Conservation (phyloP, 2,329 filamentous ascomycete genomes). For the Aspergillus ochraceoroseus region DNA sequence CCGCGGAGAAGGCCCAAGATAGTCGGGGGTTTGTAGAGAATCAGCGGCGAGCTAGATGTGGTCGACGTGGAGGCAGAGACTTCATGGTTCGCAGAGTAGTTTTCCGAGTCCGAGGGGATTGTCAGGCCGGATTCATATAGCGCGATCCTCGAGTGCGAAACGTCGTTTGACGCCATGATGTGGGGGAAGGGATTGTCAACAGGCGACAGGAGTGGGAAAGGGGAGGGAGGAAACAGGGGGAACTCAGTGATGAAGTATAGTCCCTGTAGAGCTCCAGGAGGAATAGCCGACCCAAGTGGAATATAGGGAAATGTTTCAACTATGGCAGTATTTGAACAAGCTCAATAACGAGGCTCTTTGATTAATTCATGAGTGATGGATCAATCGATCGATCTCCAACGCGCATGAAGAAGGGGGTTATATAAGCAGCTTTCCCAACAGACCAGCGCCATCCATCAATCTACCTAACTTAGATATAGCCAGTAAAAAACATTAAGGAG, state of each 20-base stretch:
- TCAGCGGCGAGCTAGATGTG: slow-evolving; percentile 37
- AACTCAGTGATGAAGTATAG: neutral
- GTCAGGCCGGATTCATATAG: slow-evolving; percentile 44
- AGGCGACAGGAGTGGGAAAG: slow-evolving; percentile 1
- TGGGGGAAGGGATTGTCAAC: slow-evolving; percentile 4
- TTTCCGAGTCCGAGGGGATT: slow-evolving; percentile 47
- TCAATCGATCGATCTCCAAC: slow-evolving; percentile 6
- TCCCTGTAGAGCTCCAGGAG: no score
- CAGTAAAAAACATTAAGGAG: no score
- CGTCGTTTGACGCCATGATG: slow-evolving; percentile 34
- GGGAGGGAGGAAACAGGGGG: neutral
- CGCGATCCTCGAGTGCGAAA: slow-evolving; percentile 31
- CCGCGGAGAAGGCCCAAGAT: slow-evolving; percentile 80
- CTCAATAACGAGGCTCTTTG: no score
- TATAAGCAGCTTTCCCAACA: slow-evolving; percentile 15
- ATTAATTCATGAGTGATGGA: neutral
- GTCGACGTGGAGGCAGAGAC: slow-evolving; percentile 32
- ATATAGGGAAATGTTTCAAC: no score
- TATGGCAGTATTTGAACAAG: no score
- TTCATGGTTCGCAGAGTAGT: slow-evolving; percentile 43
- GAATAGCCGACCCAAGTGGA: no score
- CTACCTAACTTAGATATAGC: no score
- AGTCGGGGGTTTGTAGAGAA: slow-evolving; percentile 81
- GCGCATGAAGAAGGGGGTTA: slow-evolving; percentile 10
- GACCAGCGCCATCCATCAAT: slow-evolving; percentile 1